A percentile compares a stretch with the other conserved stretches of the same genome.
These are phyloP conservation scores for Pyrus bretschneideri DNA, from an alignment of 306 rosid genomes.

Conservation along the genomic window DNA sequence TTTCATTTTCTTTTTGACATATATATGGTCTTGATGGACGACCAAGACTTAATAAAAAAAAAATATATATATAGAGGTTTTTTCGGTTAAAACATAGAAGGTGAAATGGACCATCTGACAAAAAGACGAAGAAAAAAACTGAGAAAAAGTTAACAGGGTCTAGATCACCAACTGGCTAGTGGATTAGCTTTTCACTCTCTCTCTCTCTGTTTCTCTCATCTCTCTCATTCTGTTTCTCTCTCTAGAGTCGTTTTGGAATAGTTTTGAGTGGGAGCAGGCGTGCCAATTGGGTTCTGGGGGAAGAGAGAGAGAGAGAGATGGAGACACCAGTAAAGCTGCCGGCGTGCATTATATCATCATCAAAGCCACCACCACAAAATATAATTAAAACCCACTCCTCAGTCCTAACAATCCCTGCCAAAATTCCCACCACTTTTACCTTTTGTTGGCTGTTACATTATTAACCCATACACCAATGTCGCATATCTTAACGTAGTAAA, in stretches of 20 bases:
- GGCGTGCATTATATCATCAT: conserved; percentile 81
- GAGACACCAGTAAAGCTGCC: conserved; percentile 67
- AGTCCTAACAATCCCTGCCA: conserved; percentile 44
- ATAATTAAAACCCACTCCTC: conserved; percentile 33
- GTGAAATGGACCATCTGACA: conserved; percentile 54
- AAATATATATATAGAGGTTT: not conserved
- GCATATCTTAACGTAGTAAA: conserved; percentile 21
- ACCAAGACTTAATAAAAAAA: not conserved
- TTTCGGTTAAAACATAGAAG: conserved; percentile 11
- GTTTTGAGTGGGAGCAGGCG: conserved; percentile 83
- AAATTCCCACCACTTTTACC: conserved; percentile 33
- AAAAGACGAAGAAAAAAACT: conserved; percentile 50
- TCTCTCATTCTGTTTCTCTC: not conserved
- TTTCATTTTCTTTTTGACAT: not conserved
- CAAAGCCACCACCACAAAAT: conserved; percentile 52
- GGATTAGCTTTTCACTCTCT: conserved; percentile 62
- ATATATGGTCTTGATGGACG: not conserved
- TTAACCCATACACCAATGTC: conserved; percentile 8
- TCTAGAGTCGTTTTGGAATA: not conserved
- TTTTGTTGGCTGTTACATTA: conserved; percentile 23
- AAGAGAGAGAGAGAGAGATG: conserved; percentile 18
- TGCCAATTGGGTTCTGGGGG: conserved; percentile 46
- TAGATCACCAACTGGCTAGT: conserved; percentile 48
- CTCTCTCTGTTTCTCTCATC: not conserved
- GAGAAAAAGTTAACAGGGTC: conserved; percentile 54